Conservation (phyloP, 2,329 filamentous ascomycete genomes). For the Penicillium capsulatum region DNA sequence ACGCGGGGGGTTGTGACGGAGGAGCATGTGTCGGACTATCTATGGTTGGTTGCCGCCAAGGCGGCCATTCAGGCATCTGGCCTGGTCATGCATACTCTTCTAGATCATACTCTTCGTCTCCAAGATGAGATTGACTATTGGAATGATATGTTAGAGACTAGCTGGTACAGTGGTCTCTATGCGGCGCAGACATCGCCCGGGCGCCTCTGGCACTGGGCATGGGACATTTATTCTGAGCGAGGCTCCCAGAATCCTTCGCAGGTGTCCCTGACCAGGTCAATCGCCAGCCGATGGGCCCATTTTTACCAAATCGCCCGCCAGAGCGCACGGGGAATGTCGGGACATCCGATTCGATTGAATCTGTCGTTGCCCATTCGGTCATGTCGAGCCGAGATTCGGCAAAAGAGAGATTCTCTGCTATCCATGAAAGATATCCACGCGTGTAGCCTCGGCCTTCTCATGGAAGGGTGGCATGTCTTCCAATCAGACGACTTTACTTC, state of each 20-base stretch:
- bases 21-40: conserved; percentile 69
- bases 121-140: conserved; percentile 92
- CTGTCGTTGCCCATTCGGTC: conserved; percentile 75
- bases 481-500: conserved; percentile 56
- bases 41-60: conserved; percentile 89
- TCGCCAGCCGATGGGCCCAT: conserved; percentile 48
- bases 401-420: conserved; percentile 67
- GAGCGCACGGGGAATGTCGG: conserved; percentile 67
- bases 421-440: conserved; percentile 75
- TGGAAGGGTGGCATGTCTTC: conserved; percentile 77
- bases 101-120: conserved; percentile 78
- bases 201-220: conserved; percentile 67
- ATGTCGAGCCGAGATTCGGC: conserved; percentile 67
- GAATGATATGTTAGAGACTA: conserved; percentile 80
- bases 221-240: conserved; percentile 56
- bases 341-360: conserved; percentile 65
- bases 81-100: conserved; percentile 66
- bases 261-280: conserved; percentile 17
- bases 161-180: conserved; percentile 74
- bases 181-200: conserved; percentile 79
- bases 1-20: conserved; percentile 9
- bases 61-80: conserved; percentile 89
- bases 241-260: conserved; percentile 19
- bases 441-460: conserved; percentile 77
- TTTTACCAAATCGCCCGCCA: conserved; percentile 80